Conservation (phyloP, 2,329 filamentous ascomycete genomes). For the Aspergillus chevalieri region DNA sequence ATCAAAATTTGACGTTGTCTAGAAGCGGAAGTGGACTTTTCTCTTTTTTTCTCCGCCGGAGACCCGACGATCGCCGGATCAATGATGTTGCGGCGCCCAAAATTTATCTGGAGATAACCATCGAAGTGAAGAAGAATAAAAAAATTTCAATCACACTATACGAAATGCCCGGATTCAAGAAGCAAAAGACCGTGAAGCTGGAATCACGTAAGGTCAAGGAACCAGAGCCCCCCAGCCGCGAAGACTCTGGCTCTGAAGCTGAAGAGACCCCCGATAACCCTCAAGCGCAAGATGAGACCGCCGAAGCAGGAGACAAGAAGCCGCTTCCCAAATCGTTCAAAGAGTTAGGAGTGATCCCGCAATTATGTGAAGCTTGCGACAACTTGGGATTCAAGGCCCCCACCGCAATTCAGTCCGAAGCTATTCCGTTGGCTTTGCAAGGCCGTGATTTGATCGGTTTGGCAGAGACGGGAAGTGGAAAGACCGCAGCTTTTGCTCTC, state of each 20-base stretch:
- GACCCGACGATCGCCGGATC: conserved; percentile 26
- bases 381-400: conserved; percentile 75
- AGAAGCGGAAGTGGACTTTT: conserved; percentile 18
- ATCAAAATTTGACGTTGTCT: conserved; percentile 7
- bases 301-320: conserved; percentile 4
- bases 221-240: conserved; percentile 17
- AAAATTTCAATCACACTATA: conserved; percentile 5
- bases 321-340: conserved; percentile 43
- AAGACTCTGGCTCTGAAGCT: conserved; percentile 6
- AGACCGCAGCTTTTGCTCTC: conserved; percentile 89
- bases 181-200: conserved; percentile 32
- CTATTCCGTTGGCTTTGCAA: conserved; percentile 74
- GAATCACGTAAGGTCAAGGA: conserved; percentile 16
- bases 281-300: conserved; percentile 1
- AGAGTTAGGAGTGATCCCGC: conserved; percentile 68
- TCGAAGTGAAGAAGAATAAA: neutral
- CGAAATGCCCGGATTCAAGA: conserved; percentile 36
- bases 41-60: conserved; percentile 27
- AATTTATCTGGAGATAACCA: conserved; percentile 19
- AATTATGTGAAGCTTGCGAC: conserved; percentile 81
- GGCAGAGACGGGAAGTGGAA: conserved; percentile 91
- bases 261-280: conserved; percentile 4
- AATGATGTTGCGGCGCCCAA: conserved; percentile 31
- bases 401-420: conserved; percentile 80
- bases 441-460: conserved; percentile 86